Percentiles rank a stretch among this genome's conserved stretches.
Evolutionary conservation across 139 green algal species (phyloP).

Genomic region (Micractinium sp.): DNA sequence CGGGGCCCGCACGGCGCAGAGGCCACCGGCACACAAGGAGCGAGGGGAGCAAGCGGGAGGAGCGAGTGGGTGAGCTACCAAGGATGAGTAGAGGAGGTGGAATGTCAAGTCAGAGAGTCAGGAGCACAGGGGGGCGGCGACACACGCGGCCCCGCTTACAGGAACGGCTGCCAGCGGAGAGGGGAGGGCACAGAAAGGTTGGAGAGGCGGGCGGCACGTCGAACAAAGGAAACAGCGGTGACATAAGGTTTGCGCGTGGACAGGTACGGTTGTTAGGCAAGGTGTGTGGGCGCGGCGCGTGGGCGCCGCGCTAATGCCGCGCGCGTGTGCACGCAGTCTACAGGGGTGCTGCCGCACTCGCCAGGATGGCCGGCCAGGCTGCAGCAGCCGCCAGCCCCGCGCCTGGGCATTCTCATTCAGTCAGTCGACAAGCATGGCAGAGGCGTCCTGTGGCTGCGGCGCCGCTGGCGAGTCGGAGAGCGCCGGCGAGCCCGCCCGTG

Average conservation of each 20-base stretch:
- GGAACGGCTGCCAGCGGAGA: no score
- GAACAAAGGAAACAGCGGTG: neutral
- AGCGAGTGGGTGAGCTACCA: no score
- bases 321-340: neutral
- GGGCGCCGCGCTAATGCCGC: neutral
- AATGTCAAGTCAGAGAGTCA: neutral
- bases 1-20: no score
- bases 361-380: neutral
- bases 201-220: no score
- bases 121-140: neutral
- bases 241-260: neutral
- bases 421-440: conserved; percentile 31
- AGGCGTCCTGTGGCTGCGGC: neutral
- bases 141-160: no score
- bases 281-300: neutral
- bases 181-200: no score
- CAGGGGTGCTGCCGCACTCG: neutral
- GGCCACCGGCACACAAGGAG: no score
- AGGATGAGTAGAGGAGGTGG: neutral
- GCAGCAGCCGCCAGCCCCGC: neutral
- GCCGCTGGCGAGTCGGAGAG: neutral
- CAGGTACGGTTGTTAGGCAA: neutral
- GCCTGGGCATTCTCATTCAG: neutral
- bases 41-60: no score
- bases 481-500: neutral